These are phyloP conservation scores for Pseudoneurospora amorphoporcata DNA, from an alignment of 495 filamentous ascomycete species.

Conservation along the genomic window DNA sequence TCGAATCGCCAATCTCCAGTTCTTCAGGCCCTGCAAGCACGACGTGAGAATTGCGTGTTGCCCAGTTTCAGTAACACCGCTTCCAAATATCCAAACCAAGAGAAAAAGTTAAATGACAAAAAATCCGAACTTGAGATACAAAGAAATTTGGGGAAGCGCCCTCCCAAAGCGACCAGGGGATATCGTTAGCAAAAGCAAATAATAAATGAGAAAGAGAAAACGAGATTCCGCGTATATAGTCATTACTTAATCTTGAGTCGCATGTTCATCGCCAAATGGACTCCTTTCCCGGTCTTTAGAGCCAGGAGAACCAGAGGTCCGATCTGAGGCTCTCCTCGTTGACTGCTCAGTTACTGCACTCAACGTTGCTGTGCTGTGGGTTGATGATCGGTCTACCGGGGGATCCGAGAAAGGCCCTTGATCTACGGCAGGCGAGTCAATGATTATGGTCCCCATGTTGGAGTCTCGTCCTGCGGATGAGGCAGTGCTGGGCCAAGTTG, in stretches of 20 bases:
- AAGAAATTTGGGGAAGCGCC: not conserved
- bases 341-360: conserved; percentile 45
- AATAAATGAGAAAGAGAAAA: not conserved
- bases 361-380: conserved; percentile 34
- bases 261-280: conserved; percentile 49
- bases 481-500: conserved; percentile 10
- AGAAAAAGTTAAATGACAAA: not conserved
- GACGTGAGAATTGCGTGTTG: not conserved
- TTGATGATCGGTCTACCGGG: conserved; percentile 4
- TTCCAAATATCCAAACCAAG: not conserved
- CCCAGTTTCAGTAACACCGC: not conserved
- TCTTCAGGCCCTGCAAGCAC: not conserved
- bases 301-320: conserved; percentile 17
- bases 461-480: conserved; percentile 23
- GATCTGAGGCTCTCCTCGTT: conserved; percentile 29
- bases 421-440: conserved; percentile 37
- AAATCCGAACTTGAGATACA: not conserved
- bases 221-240: not conserved
- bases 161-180: not conserved
- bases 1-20: not conserved
- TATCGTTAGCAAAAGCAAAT: conserved; percentile 1
- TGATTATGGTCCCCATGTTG: conserved; percentile 35
- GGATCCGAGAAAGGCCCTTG: conserved; percentile 54
- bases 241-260: conserved; percentile 28
- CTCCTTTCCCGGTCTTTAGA: conserved; percentile 29